Base-by-base conservation (phyloP, 805 yeast genomes). In the Nakazawaea wickerhamii region DNA sequence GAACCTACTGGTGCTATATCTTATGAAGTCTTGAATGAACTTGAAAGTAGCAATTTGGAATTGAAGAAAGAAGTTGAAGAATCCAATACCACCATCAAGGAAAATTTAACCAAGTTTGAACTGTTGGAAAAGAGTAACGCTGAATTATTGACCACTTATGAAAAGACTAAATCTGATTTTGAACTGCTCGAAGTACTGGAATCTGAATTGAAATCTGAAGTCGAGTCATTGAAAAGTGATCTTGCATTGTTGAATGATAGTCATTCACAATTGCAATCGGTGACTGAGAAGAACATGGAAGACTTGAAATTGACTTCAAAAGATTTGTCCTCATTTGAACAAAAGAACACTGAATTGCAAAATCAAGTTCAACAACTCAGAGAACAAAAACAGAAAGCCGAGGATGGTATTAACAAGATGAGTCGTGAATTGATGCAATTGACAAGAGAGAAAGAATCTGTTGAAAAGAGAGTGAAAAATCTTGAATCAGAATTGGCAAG, bases 341-440 rank as follows among this genome's bases (percentile, higher is more conserved):
- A 55, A 34, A 51, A 55, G 15, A 48, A 53, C 14, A 60, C 59
- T 25, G 53, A 55, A 14, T 49, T 71, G 14, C 59, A 60, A 31
- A 45, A 46, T 3, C 67, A 67, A 45, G 50, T 71, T 13, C 55
- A 55, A 4, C 46, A 55, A 2, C 43, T 64, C 6, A 68, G 63
- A 34, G 59, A 57, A 7, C 73, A 71, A 10, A 82, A 78, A 51
- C 68, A 69, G 20, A 81, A 75, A 49, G 84, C 91, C 1, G 96
- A 90, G 53, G 81, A 78, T 46, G 97, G 95, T 4, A 81, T 90
- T 40, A 89, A 89, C 56, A 89, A 88, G 51, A 85, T 90, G 95
- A 84, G 82, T 42, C 68, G 91, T 30, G 98, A 90, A 49, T 64
- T 90, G 23, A 75, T 87, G 59, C 73, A 73, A 37, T 64, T 88